phyloP scores from a whole-genome alignment of 805 yeast species.

The Kodamaea hsintzibuensis region DNA sequence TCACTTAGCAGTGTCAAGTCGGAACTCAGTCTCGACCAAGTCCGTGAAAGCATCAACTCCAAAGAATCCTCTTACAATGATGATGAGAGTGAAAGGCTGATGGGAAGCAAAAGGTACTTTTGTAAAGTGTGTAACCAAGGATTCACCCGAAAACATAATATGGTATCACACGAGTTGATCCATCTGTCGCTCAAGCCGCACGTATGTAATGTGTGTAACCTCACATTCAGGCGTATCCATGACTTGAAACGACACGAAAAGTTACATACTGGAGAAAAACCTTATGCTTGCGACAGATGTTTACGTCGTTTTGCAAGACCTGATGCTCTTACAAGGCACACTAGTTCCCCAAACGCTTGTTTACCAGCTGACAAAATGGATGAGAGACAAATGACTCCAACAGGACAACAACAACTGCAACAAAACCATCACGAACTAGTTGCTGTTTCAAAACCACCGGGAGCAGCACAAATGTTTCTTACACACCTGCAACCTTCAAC shows the following conservation, averaged over 20 bases:
- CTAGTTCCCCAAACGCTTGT: constrained; percentile 46
- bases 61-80: background rate
- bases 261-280: constrained; percentile 75
- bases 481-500: background rate
- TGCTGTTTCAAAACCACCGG: background rate
- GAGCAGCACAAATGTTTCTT: background rate
- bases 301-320: constrained; percentile 68
- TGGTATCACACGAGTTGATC: constrained; percentile 69
- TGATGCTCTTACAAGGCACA: constrained; percentile 74
- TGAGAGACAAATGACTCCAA: background rate
- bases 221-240: constrained; percentile 68
- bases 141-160: constrained; percentile 71
- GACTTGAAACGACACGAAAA: constrained; percentile 76
- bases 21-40: background rate
- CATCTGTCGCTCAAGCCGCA: constrained; percentile 68
- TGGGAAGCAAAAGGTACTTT: constrained; percentile 33
- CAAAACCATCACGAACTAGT: background rate
- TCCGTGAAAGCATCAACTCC: background rate
- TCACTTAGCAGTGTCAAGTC: constrained; percentile 1
- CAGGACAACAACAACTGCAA: background rate
- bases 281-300: constrained; percentile 62
- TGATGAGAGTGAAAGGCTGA: background rate
- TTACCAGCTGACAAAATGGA: background rate
- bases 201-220: constrained; percentile 58
- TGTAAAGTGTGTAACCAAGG: constrained; percentile 64